Conservation (phyloP, 495 filamentous ascomycete genomes). For the Trichoderma reesei region DNA sequence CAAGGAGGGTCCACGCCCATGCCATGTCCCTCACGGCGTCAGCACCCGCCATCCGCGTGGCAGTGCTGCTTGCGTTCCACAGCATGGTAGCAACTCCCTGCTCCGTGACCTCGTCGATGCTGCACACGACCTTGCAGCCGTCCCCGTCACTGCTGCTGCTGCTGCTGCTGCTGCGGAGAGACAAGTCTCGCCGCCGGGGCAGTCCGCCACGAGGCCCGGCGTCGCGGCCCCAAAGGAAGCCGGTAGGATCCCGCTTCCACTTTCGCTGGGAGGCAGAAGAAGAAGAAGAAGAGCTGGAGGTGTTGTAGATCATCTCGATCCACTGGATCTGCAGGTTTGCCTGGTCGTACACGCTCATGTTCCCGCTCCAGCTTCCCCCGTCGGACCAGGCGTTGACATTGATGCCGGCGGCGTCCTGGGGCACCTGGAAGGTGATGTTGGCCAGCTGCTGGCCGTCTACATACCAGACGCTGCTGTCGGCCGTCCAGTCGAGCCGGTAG, state of each 20-base stretch:
- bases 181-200: slow-evolving; percentile 15
- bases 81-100: slow-evolving; percentile 35
- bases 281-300: slow-evolving; percentile 12
- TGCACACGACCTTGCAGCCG: slow-evolving; percentile 35
- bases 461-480: slow-evolving; percentile 53
- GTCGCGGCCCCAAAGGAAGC: background rate
- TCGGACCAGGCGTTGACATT: slow-evolving; percentile 71
- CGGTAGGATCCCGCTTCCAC: slow-evolving; percentile 7
- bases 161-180: background rate
- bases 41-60: slow-evolving; percentile 15
- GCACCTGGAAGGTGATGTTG: slow-evolving; percentile 52
- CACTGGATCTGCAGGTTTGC: slow-evolving; percentile 64
- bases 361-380: slow-evolving; percentile 62
- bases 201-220: background rate
- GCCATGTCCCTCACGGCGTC: background rate
- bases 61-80: slow-evolving; percentile 25
- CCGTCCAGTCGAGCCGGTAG: slow-evolving; percentile 64
- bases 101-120: slow-evolving; percentile 36
- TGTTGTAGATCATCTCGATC: slow-evolving; percentile 66
- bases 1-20: background rate
- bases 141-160: slow-evolving; percentile 9
- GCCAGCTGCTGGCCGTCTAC: slow-evolving; percentile 49
- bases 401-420: slow-evolving; percentile 47
- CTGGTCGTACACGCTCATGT: slow-evolving; percentile 49
- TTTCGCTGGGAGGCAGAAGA: background rate